Evolutionary conservation across 257 asterid species (phyloP).

Genomic region (Orobanche coerulescens): DNA sequence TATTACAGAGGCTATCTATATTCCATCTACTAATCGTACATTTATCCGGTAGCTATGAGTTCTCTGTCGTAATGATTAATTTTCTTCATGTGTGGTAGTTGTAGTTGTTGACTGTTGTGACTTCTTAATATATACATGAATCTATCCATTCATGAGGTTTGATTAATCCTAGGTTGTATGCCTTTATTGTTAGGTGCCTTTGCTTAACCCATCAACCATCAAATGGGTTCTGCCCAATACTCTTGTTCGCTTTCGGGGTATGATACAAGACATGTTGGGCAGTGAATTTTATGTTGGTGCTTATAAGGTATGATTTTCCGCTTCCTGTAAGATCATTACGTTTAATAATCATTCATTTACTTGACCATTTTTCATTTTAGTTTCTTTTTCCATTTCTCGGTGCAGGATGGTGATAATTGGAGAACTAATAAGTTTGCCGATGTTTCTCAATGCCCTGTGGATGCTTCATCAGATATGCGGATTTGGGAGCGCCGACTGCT

Average conservation of each 20-base stretch:
- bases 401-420: slow-evolving; percentile 73
- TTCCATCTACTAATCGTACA: too few species aligned
- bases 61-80: not conserved
- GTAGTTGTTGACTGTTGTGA: not conserved
- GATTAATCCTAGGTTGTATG: not conserved
- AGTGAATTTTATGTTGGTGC: slow-evolving; percentile 82
- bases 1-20: too few species aligned
- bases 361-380: not conserved
- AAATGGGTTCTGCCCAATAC: slow-evolving; percentile 59
- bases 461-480: slow-evolving; percentile 43
- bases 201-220: slow-evolving; percentile 53
- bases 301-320: slow-evolving; percentile 52
- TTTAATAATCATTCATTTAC: not conserved
- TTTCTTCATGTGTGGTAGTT: not conserved
- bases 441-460: slow-evolving; percentile 43
- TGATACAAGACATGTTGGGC: slow-evolving; percentile 92
- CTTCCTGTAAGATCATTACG: not conserved
- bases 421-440: slow-evolving; percentile 80
- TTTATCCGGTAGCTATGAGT: not conserved
- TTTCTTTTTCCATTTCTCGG: not conserved
- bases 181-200: slow-evolving; percentile 49
- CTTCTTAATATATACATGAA: not conserved
- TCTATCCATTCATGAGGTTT: not conserved
- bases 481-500: slow-evolving; percentile 87
- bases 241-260: slow-evolving; percentile 81